Evolutionary conservation across 2,329 filamentous ascomycete genomes (phyloP).

Genomic region (Ceratocystis colombiana): DNA sequence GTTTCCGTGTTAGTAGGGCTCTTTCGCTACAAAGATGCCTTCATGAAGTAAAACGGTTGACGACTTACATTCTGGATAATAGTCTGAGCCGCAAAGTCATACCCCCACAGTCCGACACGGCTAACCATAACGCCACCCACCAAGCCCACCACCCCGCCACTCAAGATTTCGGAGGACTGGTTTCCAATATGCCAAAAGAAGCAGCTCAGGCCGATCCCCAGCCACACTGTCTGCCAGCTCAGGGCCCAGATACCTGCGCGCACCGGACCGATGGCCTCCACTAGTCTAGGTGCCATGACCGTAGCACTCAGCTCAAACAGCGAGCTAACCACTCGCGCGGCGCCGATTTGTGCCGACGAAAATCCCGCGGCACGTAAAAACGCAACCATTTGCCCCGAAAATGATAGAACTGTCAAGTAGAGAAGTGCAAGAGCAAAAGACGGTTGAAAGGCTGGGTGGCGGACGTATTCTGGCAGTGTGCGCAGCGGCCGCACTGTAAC

Average conservation of each 20-base stretch:
- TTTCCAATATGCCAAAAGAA: slow-evolving; percentile 34
- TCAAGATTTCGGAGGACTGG: slow-evolving; percentile 19
- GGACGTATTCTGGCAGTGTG: slow-evolving; percentile 39
- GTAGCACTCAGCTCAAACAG: slow-evolving; percentile 52
- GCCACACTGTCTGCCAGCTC: slow-evolving; percentile 54
- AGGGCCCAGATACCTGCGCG: slow-evolving; percentile 62
- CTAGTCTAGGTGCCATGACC: slow-evolving; percentile 48
- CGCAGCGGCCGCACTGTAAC: neutral
- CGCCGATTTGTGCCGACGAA: slow-evolving; percentile 42
- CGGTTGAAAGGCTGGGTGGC: slow-evolving; percentile 48
- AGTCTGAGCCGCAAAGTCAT: slow-evolving; percentile 50
- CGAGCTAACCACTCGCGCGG: slow-evolving; percentile 44
- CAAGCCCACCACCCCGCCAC: slow-evolving; percentile 40
- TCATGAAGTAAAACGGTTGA: neutral
- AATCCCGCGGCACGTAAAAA: slow-evolving; percentile 49
- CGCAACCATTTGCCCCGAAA: slow-evolving; percentile 54
- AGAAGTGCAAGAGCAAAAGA: slow-evolving; percentile 51
- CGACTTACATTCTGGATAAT: slow-evolving; percentile 49
- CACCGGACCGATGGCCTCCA: slow-evolving; percentile 46
- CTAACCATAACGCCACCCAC: slow-evolving; percentile 45
- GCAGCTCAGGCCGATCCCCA: slow-evolving; percentile 38
- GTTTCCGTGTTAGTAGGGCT: neutral
- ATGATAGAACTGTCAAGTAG: slow-evolving; percentile 52
- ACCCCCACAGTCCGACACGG: slow-evolving; percentile 51
- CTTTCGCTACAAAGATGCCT: neutral